These are phyloP conservation scores for Malus hybrid DNA, from an alignment of 331 rosid species.

Conservation along the genomic window DNA sequence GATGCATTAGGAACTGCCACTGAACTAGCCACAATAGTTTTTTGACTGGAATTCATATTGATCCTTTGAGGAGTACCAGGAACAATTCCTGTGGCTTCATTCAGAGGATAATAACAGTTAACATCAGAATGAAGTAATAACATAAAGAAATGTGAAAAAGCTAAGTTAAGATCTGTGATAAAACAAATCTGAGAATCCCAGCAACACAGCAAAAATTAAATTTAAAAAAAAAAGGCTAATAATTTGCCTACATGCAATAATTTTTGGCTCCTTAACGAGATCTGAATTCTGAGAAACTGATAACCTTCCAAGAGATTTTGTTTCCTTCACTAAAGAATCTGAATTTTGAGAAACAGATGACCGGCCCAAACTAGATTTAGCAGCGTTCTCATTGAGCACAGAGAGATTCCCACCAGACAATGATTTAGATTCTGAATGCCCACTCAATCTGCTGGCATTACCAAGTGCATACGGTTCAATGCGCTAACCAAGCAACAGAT, in stretches of 20 bases:
- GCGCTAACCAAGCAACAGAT: conserved; percentile 46
- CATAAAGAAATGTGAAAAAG: background rate
- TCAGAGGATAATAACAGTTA: conserved; percentile 24
- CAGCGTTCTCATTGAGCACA: conserved; percentile 50
- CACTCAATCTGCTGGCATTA: conserved; percentile 58
- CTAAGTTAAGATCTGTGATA: background rate
- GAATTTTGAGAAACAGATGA: conserved; percentile 67
- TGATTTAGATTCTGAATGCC: conserved; percentile 71
- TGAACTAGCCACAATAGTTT: conserved; percentile 50
- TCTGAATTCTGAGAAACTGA: conserved; percentile 90
- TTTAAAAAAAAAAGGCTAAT: background rate
- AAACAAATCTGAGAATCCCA: conserved; percentile 7
- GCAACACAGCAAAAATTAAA: background rate
- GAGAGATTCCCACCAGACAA: conserved; percentile 53
- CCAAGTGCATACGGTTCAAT: conserved; percentile 74
- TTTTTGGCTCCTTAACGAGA: conserved; percentile 65
- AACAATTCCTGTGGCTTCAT: conserved; percentile 84
- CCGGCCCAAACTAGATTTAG: conserved; percentile 49
- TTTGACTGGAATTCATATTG: conserved; percentile 57
- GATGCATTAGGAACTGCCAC: conserved; percentile 46
- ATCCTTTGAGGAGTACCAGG: conserved; percentile 90
- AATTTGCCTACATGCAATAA: conserved; percentile 60
- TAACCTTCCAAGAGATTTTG: conserved; percentile 79
- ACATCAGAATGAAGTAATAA: conserved; percentile 1
- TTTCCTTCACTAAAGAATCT: conserved; percentile 70